Conservation (phyloP, 2,329 filamentous ascomycete genomes). For the Ceratocystis lukuohia region DNA sequence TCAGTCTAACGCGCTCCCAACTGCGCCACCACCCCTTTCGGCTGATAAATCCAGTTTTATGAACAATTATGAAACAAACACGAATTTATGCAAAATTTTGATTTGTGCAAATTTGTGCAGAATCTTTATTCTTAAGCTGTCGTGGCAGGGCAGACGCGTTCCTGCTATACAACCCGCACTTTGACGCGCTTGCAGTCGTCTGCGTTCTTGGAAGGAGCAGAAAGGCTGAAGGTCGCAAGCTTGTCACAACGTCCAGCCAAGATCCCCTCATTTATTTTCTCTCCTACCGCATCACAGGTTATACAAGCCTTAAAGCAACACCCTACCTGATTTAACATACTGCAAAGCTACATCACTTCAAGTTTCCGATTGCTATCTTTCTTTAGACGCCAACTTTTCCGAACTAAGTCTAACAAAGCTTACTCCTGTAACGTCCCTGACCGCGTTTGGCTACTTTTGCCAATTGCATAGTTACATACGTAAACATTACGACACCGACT, state of each 20-base stretch:
- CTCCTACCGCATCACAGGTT: background rate
- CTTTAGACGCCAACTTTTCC: background rate
- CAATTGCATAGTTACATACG: background rate
- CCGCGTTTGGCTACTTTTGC: background rate
- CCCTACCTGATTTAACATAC: background rate
- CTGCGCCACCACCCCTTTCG: slow-evolving; percentile 17
- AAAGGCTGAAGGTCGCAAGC: slow-evolving; percentile 15
- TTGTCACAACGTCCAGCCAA: background rate
- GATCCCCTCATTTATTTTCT: background rate
- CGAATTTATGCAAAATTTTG: background rate
- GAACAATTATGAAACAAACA: background rate
- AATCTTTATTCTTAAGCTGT: background rate
- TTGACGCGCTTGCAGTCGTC: slow-evolving; percentile 12
- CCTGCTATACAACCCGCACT: slow-evolving; percentile 1
- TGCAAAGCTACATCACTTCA: background rate
- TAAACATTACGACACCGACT: background rate
- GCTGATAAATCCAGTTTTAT: too few relatives aligned
- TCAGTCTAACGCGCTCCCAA: slow-evolving; percentile 20
- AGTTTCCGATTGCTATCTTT: background rate
- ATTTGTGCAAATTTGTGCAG: background rate
- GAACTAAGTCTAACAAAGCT: background rate
- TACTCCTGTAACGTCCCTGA: background rate
- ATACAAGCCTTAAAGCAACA: background rate
- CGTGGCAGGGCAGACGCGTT: slow-evolving; percentile 8
- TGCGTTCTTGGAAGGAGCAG: slow-evolving; percentile 5